Base-by-base conservation (phyloP, 202 grass and related monocot genomes). In the Sporobolus alterniflorus region DNA sequence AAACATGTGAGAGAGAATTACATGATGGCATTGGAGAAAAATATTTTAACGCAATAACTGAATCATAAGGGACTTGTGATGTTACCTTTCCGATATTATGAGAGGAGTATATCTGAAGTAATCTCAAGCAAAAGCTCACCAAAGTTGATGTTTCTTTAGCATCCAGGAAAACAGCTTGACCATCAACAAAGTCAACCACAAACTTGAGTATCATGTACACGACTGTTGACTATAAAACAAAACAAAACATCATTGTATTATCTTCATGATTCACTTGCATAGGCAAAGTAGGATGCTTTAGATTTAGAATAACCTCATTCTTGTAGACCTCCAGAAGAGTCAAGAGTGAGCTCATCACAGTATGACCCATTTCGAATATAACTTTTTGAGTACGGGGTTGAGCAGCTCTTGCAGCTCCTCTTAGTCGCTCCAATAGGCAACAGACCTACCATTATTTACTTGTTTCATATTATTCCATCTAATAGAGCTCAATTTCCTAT, bases 121-220 rank as follows among this genome's bases (percentile, higher is more conserved):
- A 81, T 56, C 33, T 86, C 89, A 98, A 80, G 89, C 93, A 98
- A 84, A 98, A 98, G 73, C 30, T 90, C 77, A 95, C 87, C 87
- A 98, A 89, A 83, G 88, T 85, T 73, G 93, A 94, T 79, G 96
- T 98, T 87, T 93, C 96, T 77, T 90, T 95, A 46, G 85, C 87
- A 88, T 88, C 91, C 64, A 98, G 87, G 86, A 95, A 98, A 74
- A 93, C 87, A 80, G 94, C 76, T 98, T 96, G 91, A 63, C 90
- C 96, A 67, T 98, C 96, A 47, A 98, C 93, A 77, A 96, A 98
- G 79, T 98, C 93, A 88, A 98, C 93, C 43, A 96, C 89, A 79
- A 98, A 98, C 77, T 98, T 98, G 50, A 98, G 93, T 95, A 98
- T 87, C 87, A 98, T 90, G 77, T 96, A 96, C 66, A 98, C 76